phyloP scores from a whole-genome alignment of 2,329 filamentous ascomycete genomes.

The Graphilbum fragrans region DNA sequence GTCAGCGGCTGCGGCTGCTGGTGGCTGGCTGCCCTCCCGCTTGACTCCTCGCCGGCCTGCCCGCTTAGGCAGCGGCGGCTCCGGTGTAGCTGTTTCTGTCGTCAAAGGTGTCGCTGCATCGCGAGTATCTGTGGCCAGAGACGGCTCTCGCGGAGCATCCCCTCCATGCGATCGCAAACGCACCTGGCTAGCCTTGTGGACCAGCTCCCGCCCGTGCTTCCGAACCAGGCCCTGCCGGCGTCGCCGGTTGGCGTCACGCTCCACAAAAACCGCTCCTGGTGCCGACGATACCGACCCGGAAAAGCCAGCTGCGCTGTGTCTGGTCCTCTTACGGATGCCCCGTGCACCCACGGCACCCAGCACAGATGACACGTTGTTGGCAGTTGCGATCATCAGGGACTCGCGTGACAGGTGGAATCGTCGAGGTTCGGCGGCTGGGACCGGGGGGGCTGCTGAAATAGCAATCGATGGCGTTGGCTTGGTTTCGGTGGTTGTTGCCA shows the following conservation, averaged over 20 bases:
- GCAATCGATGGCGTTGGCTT: neutral
- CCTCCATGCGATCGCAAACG: neutral
- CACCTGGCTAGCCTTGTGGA: neutral
- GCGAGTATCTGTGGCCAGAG: no score
- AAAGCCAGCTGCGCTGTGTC: constrained; percentile 13
- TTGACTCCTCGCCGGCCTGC: constrained; percentile 4
- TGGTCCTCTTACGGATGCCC: constrained; percentile 24
- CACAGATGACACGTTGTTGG: constrained; percentile 18
- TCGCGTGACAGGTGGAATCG: constrained; percentile 40
- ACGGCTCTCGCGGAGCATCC: no score
- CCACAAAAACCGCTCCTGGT: constrained; percentile 39
- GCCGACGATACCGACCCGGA: neutral
- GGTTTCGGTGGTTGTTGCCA: neutral
- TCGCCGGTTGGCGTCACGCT: constrained; percentile 27
- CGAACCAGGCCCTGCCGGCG: constrained; percentile 15
- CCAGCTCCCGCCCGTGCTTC: neutral
- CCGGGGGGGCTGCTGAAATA: neutral
- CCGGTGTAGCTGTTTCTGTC: neutral
- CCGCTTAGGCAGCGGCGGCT: constrained; percentile 7
- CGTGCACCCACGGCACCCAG: constrained; percentile 16
- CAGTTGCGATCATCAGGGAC: constrained; percentile 5
- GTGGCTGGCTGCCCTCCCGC: neutral
- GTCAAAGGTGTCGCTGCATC: no score
- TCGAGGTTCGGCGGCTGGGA: constrained; percentile 24
- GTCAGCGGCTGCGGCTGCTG: neutral